Evolutionary conservation across 805 yeast genomes (phyloP), one percentile per base, ranked within the genome.

Genomic region (Metschnikowia aberdeeniae): DNA sequence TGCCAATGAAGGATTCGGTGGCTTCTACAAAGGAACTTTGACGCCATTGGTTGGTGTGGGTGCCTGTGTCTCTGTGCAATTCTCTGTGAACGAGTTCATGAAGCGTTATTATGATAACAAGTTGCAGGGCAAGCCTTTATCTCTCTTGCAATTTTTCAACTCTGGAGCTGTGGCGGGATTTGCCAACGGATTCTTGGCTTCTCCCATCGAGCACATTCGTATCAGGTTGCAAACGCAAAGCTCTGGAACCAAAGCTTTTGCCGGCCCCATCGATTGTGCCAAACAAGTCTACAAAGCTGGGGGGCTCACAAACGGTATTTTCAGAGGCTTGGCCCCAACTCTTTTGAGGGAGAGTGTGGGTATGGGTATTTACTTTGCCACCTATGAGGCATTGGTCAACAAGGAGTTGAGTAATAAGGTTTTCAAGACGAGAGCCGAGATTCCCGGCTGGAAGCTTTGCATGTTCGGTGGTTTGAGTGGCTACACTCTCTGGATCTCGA

Each of bases 141-240:
- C 79, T 7, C 71, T 80, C 34, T 49, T 67, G 5, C 96, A 93
- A 62, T 89, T 81, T 55, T 90, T 89, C 66, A 54, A 74, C 14
- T 80, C 95, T 59, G 99, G 99, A 55, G 79, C 83, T 4, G 87
- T 85, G n/a, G 97, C 96, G 31, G 99, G 99, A 22, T 65, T 89
- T 43, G 89, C 95, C 27, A 92, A 90, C 68, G 86, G 95, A 1
- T 78, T 90, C 42, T 63, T 92, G 53, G 96, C 97, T 0, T 77
- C 92, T 11, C 99, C 99, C 3, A 92, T 93, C 52, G 99, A 93
- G 64, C 98, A 89, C 61, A 78, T 93, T 48, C 83, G 99, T 71
- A 90, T 93, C 56, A 77, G 97, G 54, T 76, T 95, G 52, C 99
- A 93, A 66, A 89, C 96, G 3, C 95, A 88, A 64, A 83, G 87